Conservation (phyloP, 2,329 filamentous ascomycete genomes). For the Ascochyta fabae region DNA sequence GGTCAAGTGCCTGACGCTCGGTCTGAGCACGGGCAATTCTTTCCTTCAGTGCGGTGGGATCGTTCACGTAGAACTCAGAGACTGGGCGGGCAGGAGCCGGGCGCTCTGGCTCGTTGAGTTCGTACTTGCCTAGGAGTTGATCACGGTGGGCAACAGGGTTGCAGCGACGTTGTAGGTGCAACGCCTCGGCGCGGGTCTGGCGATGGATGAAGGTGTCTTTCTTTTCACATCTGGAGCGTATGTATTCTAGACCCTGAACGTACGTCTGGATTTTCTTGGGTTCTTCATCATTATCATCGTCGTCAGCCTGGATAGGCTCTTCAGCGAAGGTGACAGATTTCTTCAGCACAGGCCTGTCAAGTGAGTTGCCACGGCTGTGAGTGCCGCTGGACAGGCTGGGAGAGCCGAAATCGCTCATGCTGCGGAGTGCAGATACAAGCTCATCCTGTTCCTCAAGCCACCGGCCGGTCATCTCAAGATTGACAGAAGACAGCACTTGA, state of each 20-base stretch:
- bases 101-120: slow-evolving; percentile 64
- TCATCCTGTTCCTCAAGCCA: slow-evolving; percentile 85
- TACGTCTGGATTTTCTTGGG: slow-evolving; percentile 73
- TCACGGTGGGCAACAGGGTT: slow-evolving; percentile 76
- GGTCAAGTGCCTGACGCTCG: slow-evolving; percentile 79
- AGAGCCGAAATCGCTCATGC: slow-evolving; percentile 56
- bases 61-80: slow-evolving; percentile 54
- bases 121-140: slow-evolving; percentile 84
- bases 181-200: slow-evolving; percentile 82
- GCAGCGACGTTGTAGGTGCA: slow-evolving; percentile 82
- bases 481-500: slow-evolving; percentile 71
- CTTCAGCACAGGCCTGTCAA: slow-evolving; percentile 58
- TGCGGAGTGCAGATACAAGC: slow-evolving; percentile 71
- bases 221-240: slow-evolving; percentile 68
- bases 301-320: slow-evolving; percentile 31
- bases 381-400: slow-evolving; percentile 46
- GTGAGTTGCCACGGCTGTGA: slow-evolving; percentile 44
- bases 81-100: slow-evolving; percentile 53
- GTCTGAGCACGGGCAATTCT: slow-evolving; percentile 65
- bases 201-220: slow-evolving; percentile 85
- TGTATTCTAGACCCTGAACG: slow-evolving; percentile 83
- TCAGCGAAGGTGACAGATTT: slow-evolving; percentile 78
- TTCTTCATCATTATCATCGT: slow-evolving; percentile 35
- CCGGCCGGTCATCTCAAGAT: slow-evolving; percentile 81
- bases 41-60: slow-evolving; percentile 69